A percentile compares a stretch with the other conserved stretches of the same genome.
Conservation (phyloP, 1,284 basidiomycete species). For the Malassezia psittaci region DNA sequence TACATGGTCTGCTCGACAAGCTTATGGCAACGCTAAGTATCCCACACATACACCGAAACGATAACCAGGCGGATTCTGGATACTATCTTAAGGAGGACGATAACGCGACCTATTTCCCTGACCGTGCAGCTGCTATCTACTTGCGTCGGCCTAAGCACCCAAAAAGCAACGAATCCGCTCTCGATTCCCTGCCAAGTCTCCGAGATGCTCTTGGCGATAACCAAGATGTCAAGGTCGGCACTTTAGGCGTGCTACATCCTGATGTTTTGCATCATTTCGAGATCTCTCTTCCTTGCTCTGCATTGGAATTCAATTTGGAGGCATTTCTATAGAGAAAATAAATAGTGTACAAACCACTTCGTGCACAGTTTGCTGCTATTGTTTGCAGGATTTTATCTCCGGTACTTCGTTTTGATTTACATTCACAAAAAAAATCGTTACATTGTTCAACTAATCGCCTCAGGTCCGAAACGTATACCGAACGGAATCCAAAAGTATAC, state of each 20-base stretch:
- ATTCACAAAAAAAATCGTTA: no score
- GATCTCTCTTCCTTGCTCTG: constrained; percentile 83
- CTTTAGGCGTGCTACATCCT: constrained; percentile 28
- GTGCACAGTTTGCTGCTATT: no score
- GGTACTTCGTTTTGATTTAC: no score
- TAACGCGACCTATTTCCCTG: constrained; percentile 89
- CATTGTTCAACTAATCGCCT: no score
- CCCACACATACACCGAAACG: constrained; percentile 59
- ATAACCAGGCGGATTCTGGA: constrained; percentile 50
- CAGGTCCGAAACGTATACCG: no score
- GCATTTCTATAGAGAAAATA: constrained; percentile 64
- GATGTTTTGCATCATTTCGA: constrained; percentile 33
- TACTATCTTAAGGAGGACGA: constrained; percentile 83
- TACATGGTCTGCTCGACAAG: constrained; percentile 86
- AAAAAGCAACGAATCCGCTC: neutral
- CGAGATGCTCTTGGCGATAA: neutral
- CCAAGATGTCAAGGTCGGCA: constrained; percentile 7
- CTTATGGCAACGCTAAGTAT: constrained; percentile 90
- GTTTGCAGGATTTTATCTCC: no score
- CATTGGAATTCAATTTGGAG: constrained; percentile 84
- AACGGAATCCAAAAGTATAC: no score
- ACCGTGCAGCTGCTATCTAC: constrained; percentile 79
- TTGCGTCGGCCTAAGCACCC: constrained; percentile 54
- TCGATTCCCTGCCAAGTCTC: constrained; percentile 20
- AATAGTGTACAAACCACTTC: neutral